Percentiles rank a stretch among this genome's conserved stretches.
Conservation (phyloP, 345 rosid species). For the Brassica carinata region DNA sequence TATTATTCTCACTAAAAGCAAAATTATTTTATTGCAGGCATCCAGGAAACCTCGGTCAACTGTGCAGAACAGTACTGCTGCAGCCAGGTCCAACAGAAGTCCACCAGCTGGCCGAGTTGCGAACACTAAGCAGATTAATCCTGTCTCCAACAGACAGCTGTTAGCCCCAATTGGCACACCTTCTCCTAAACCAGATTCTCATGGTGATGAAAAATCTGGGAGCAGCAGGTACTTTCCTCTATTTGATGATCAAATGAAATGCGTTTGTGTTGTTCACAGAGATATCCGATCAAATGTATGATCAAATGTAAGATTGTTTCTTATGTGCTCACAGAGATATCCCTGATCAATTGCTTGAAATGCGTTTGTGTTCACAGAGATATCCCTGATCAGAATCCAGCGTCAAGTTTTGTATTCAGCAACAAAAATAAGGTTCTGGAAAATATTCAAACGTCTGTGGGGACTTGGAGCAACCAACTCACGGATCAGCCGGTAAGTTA, state of each 20-base stretch:
- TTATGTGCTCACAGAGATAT: constrained; percentile 9
- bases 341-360: constrained; percentile 3
- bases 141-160: constrained; percentile 51
- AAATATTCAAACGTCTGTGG: constrained; percentile 62
- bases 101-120: constrained; percentile 46
- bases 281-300: background rate
- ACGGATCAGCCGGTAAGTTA: constrained; percentile 72
- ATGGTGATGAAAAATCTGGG: constrained; percentile 54
- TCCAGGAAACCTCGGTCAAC: constrained; percentile 56
- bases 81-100: constrained; percentile 50
- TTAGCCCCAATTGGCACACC: constrained; percentile 85
- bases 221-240: constrained; percentile 52
- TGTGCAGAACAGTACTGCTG: constrained; percentile 42
- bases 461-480: constrained; percentile 70
- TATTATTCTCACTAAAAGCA: constrained; percentile 45
- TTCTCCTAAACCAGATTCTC: constrained; percentile 60
- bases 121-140: constrained; percentile 42
- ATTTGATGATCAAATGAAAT: constrained; percentile 5
- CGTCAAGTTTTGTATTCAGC: constrained; percentile 54
- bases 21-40: constrained; percentile 49
- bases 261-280: background rate
- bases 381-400: constrained; percentile 46
- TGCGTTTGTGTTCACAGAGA: constrained; percentile 30
- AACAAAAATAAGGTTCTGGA: constrained; percentile 61
- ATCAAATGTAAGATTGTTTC: background rate